Evolutionary conservation across 768 basidiomycete species (phyloP).

Genomic region (Aureoboletus auriporus): DNA sequence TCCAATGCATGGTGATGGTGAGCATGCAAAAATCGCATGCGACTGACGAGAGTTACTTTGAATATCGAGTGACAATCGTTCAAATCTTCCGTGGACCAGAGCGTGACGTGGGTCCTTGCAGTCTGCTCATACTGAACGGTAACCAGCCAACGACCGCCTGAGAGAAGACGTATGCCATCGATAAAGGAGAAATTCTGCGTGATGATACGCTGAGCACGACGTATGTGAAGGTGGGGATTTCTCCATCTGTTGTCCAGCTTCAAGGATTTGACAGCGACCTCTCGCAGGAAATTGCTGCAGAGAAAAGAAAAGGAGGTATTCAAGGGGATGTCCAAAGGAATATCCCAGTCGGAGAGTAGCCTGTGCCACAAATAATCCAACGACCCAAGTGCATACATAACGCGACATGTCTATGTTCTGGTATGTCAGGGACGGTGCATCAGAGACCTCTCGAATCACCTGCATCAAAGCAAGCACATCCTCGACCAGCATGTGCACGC

Average conservation of each 20-base stretch:
- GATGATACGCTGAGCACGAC: constrained; percentile 34
- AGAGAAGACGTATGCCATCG: constrained; percentile 43
- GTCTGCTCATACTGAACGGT: constrained; percentile 35
- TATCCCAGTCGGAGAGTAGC: constrained; percentile 26
- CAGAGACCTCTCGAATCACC: constrained; percentile 28
- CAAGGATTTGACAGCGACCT: constrained; percentile 39
- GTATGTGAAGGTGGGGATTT: constrained; percentile 32
- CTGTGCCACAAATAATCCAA: constrained; percentile 56
- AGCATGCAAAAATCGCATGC: constrained; percentile 34
- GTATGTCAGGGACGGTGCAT: constrained; percentile 3
- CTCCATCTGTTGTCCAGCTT: constrained; percentile 52
- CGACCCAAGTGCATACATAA: constrained; percentile 47
- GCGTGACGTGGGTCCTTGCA: constrained; percentile 36
- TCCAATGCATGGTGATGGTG: constrained; percentile 21
- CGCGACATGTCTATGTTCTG: constrained; percentile 54
- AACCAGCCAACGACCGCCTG: constrained; percentile 47
- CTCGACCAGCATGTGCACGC: constrained; percentile 29
- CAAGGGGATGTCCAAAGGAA: constrained; percentile 41
- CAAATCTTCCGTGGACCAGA: constrained; percentile 41
- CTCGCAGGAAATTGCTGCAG: constrained; percentile 38
- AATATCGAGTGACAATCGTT: constrained; percentile 25
- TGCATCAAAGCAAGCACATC: constrained; percentile 49
- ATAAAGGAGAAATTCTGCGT: constrained; percentile 34
- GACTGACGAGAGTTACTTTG: constrained; percentile 24
- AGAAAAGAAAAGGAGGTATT: constrained; percentile 32